These are phyloP conservation scores for Wallemia ichthyophaga DNA, from an alignment of 1,284 basidiomycete genomes.

Conservation along the genomic window DNA sequence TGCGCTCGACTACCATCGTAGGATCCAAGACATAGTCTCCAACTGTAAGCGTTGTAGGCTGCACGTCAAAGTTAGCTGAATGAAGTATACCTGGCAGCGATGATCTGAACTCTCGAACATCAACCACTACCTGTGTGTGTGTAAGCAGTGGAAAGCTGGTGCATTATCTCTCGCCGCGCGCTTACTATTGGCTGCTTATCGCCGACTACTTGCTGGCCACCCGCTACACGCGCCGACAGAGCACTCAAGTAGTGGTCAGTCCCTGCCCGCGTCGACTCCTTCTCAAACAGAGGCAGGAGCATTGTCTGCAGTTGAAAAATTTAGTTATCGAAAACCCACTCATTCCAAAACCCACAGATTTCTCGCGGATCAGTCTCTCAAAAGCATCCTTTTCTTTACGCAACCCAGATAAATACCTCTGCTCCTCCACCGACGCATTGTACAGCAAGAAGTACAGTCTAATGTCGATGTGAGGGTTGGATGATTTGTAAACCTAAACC, in stretches of 20 bases:
- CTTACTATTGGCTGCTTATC: slow-evolving; percentile 36
- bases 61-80: slow-evolving; percentile 43
- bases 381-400: slow-evolving; percentile 82
- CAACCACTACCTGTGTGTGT: slow-evolving; percentile 50
- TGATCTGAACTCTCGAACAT: slow-evolving; percentile 87
- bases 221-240: slow-evolving; percentile 61
- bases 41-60: slow-evolving; percentile 71
- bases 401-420: slow-evolving; percentile 66
- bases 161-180: too few species aligned
- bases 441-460: slow-evolving; percentile 93
- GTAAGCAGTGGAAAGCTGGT: background rate
- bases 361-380: slow-evolving; percentile 69
- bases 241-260: slow-evolving; percentile 41
- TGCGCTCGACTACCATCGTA: slow-evolving; percentile 83
- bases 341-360: slow-evolving; percentile 29
- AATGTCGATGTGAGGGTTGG: slow-evolving; percentile 45
- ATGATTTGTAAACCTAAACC: slow-evolving; percentile 51
- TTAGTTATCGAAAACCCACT: background rate
- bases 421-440: slow-evolving; percentile 73
- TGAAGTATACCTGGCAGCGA: slow-evolving; percentile 71
- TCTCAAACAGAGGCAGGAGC: slow-evolving; percentile 65
- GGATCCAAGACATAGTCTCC: slow-evolving; percentile 90
- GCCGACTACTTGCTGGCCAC: slow-evolving; percentile 36
- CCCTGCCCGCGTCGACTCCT: slow-evolving; percentile 20
- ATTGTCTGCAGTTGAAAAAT: slow-evolving; percentile 30